Base-by-base conservation (phyloP, 768 basidiomycete genomes). In the Calocybe indica region DNA sequence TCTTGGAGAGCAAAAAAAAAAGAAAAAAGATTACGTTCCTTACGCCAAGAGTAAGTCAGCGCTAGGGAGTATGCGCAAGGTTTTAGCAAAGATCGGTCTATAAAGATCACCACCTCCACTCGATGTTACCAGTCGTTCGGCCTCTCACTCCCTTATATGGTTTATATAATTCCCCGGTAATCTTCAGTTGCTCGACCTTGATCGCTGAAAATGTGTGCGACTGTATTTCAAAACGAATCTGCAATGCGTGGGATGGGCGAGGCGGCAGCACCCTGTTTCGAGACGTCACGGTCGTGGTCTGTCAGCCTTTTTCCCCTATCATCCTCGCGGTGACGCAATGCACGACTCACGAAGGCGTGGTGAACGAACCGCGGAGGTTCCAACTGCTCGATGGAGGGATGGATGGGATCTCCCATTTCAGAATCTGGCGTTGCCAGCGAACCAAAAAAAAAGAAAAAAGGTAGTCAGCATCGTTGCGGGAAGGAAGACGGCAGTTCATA, bases 101-200 rank as follows among this genome's bases (percentile, higher is more conserved):
- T 35, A 12, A 12, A 6, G 29, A 28, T 8, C 40, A 79, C 76
- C 75, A 78, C 52, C 77, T 68, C 76, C 77, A 90, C 63, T 92
- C 90, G 4, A 91, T 70, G 45, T 78, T 74, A 1, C 85, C 88
- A n/a, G 69, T 61, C 31, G 79, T 78, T 36, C 75, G 71, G 39
- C 83, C 80, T 58, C 92, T 72, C 43, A 96, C 85, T 11, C 93
- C 93, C 64, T 94, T 95, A 68, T 88, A 96, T 8, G 88, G 88
- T 64, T 94, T 95, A 65, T 94, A 94, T 8, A 65, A 66, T 62
- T 93, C 90, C 9, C 86, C 83, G 1, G 68, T 82, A 28, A 90
- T 69, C 63, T 83, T 90, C 38, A 95, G 75, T 55, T 92, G 87
- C 50, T 93, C 89, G 4, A 95, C 83, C 57, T 87, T 89, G 40